Evolutionary conservation across 2,329 filamentous ascomycete genomes (phyloP).

Genomic region (Taxawa tesnikishii): DNA sequence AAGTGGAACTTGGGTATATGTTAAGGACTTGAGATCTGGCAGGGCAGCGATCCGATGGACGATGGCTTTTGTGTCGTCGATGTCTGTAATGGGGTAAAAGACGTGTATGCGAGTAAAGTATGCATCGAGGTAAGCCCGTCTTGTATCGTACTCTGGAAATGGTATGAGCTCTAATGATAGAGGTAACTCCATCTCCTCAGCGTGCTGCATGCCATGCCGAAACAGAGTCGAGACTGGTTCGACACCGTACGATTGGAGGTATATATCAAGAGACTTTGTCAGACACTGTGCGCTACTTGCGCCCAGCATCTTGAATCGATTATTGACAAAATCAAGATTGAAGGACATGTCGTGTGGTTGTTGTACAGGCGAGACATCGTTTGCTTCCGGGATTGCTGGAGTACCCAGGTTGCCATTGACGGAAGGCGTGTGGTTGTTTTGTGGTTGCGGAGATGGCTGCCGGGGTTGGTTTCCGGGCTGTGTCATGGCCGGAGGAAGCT

Average conservation of each 20-base stretch:
- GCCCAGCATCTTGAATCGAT: conserved; percentile 5
- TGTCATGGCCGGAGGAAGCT: no score
- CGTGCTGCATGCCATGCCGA: conserved; percentile 3
- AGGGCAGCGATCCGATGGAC: conserved; percentile 2
- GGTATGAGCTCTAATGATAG: not conserved
- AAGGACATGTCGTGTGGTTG: conserved; percentile 5
- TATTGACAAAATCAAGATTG: conserved; percentile 4
- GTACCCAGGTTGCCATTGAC: conserved; percentile 1
- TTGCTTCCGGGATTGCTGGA: not conserved
- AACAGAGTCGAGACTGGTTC: conserved; percentile 2
- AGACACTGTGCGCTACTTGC: conserved; percentile 4
- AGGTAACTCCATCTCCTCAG: conserved; percentile 5
- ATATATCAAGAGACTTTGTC: conserved; percentile 4
- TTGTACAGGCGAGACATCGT: conserved; percentile 1
- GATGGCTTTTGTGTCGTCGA: conserved; percentile 4
- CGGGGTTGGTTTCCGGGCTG: no score
- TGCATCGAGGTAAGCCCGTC: conserved; percentile 1
- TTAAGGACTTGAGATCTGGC: conserved; percentile 1
- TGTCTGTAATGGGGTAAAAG: conserved; percentile 2
- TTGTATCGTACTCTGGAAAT: conserved; percentile 2
- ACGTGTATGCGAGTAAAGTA: conserved; percentile 4
- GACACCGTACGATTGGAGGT: conserved; percentile 2
- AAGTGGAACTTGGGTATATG: conserved; percentile 1
- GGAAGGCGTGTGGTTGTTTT: not conserved
- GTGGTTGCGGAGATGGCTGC: no score